Evolutionary conservation across 257 asterid species (phyloP), one percentile per base, ranked within the genome.

Genomic region (Primulina tabacum): DNA sequence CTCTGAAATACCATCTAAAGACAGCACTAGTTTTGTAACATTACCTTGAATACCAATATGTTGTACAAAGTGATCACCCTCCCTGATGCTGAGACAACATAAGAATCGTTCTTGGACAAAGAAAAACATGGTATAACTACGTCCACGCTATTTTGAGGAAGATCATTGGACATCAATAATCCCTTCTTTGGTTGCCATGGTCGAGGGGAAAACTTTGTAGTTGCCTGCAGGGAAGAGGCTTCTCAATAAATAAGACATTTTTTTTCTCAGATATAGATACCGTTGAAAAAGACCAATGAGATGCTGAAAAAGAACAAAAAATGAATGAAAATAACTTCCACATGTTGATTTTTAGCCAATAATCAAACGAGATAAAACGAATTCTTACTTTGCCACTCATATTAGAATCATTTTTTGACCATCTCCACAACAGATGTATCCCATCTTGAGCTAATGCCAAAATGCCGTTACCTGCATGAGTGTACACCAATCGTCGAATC

Each of bases 401-500:
- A 78, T 73, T 76, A 66, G 67, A 38, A 28, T 35, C 76, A 59
- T 71, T 61, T 52, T 77, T 81, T 18, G 72, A 16, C 95, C 92
- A 89, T 84, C 68, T 86, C 97, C 97, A 91, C 1, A 83, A 75
- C 8, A 83, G 78, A 86, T 87, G 95, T 68, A 82, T 71, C 40
- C 96, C 96, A 62, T 84, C 81, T 79, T 77, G 88, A 69, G 86
- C 88, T 67, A 91, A 78, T 28, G 95, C 90, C 74, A 91, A 73
- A 58, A 89, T 75, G 52, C 75, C 86, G 65, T 84, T 81, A 63
- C 97, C 95, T 11, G 96, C 73, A 67, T 80, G 79, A 37, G 91
- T 84, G 82, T 89, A 91, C 8, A 71, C 66, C 84, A 91, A 76
- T 83, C 92, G 83, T 79, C 89, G 84, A 57, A 91, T 81, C 96